phyloP scores from a whole-genome alignment of 345 rosid species.

The Citrus cavaleriei region DNA sequence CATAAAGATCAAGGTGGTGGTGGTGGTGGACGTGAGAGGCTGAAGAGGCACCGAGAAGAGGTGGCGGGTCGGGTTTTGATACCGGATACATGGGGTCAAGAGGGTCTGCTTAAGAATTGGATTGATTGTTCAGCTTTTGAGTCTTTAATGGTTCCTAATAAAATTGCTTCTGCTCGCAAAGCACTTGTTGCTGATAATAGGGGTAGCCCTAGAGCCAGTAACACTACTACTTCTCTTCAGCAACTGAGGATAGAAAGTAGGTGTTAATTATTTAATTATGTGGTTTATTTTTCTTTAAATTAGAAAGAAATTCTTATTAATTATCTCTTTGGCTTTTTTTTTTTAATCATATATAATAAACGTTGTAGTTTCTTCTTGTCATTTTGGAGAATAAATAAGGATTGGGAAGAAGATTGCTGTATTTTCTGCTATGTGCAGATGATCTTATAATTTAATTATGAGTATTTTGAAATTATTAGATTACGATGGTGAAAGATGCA shows the following conservation, averaged over 20 bases:
- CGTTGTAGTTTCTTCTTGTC: too few species aligned
- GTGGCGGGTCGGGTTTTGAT: conserved; percentile 49
- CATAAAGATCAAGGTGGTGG: not conserved
- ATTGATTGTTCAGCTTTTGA: conserved; percentile 59
- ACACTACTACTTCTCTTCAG: conserved; percentile 4
- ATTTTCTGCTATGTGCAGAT: too few species aligned
- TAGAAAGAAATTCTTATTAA: not conserved
- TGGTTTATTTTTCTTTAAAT: not conserved
- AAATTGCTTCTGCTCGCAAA: conserved; percentile 62
- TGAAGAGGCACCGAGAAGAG: conserved; percentile 59
- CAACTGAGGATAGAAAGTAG: conserved; percentile 39
- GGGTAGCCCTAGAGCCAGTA: conserved; percentile 1
- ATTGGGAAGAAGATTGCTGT: not conserved
- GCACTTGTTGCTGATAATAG: conserved; percentile 46
- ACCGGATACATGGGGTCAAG: conserved; percentile 72
- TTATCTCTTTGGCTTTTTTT: not conserved
- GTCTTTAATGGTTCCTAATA: conserved; percentile 35
- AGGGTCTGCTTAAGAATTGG: conserved; percentile 60
- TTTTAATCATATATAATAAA: not conserved
- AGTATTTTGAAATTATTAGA: too few species aligned
- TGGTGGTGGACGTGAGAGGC: conserved; percentile 49
- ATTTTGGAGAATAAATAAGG: not conserved
- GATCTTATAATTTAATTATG: too few species aligned
- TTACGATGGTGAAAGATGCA: too few species aligned
- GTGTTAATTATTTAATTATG: conserved; percentile 15